Evolutionary conservation across 2,329 filamentous ascomycete species (phyloP).

Genomic region (Westerdykella aurantiaca): DNA sequence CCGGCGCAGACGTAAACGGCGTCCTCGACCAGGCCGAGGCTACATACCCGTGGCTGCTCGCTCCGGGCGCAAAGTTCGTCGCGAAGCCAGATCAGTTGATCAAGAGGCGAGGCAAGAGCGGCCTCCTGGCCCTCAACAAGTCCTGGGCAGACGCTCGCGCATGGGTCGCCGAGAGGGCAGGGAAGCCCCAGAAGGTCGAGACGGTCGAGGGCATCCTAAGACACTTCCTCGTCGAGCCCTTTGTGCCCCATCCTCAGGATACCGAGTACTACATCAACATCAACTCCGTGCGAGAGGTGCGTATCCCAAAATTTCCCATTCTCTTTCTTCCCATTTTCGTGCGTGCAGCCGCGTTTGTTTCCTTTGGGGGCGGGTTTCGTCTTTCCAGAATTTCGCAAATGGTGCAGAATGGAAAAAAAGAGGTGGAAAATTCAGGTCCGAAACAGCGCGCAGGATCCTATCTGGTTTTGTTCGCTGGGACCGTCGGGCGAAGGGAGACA

Average conservation of each 20-base stretch:
- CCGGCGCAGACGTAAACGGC: conserved; percentile 73
- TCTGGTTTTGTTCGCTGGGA: conserved; percentile 32
- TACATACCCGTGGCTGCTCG: conserved; percentile 93
- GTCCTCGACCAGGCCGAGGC: conserved; percentile 93
- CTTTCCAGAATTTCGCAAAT: background rate
- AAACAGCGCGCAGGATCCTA: background rate
- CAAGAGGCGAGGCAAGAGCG: conserved; percentile 99
- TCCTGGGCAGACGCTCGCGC: conserved; percentile 88
- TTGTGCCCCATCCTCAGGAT: conserved; percentile 89
- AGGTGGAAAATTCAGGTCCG: background rate
- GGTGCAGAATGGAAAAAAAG: background rate
- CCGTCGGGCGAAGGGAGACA: conserved; percentile 34
- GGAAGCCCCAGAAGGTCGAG: conserved; percentile 91
- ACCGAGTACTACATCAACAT: conserved; percentile 99
- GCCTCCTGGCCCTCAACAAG: conserved; percentile 94
- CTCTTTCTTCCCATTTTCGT: conserved; percentile 8
- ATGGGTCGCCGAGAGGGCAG: conserved; percentile 88
- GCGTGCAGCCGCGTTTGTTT: background rate
- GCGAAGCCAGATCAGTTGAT: conserved; percentile 99
- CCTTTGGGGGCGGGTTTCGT: conserved; percentile 3
- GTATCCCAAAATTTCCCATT: conserved; percentile 38
- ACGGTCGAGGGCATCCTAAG: conserved; percentile 80
- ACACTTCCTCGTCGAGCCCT: conserved; percentile 97
- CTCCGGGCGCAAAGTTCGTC: conserved; percentile 81
- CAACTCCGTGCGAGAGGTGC: conserved; percentile 98